Percentiles rank a stretch among this genome's conserved stretches.
These are phyloP conservation scores for Decorospora gaudefroyi DNA, from an alignment of 2,329 filamentous ascomycete species.

Conservation along the genomic window DNA sequence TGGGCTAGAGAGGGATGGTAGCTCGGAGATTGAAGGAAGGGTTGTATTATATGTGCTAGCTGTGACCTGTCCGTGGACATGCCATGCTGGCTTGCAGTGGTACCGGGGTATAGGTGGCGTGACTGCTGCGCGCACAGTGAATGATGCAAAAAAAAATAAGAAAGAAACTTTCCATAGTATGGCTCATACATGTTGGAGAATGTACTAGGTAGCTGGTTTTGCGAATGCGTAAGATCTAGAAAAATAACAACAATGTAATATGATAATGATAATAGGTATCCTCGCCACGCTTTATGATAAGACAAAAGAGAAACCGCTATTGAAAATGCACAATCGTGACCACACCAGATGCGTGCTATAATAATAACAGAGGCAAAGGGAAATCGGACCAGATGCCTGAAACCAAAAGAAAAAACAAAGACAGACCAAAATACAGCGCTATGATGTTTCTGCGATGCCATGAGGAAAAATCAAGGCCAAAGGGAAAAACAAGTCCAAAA, in stretches of 20 bases:
- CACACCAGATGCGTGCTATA: slow-evolving; percentile 31
- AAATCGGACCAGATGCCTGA: slow-evolving; percentile 1
- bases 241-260: slow-evolving; percentile 19
- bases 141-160: slow-evolving; percentile 16
- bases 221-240: slow-evolving; percentile 8
- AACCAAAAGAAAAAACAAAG: slow-evolving; percentile 14
- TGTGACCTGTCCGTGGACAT: too few relatives aligned
- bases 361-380: slow-evolving; percentile 23
- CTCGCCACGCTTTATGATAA: slow-evolving; percentile 31
- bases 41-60: slow-evolving; percentile 5
- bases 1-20: slow-evolving; percentile 22
- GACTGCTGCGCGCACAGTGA: slow-evolving; percentile 22
- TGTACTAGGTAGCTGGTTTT: slow-evolving; percentile 1
- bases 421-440: slow-evolving; percentile 28
- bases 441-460: slow-evolving; percentile 31
- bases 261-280: slow-evolving; percentile 23
- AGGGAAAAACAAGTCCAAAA: slow-evolving; percentile 26
- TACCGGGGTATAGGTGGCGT: slow-evolving; percentile 18
- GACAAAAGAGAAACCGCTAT: slow-evolving; percentile 20
- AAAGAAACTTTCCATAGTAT: slow-evolving; percentile 18
- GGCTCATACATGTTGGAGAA: slow-evolving; percentile 15
- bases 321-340: slow-evolving; percentile 33
- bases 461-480: slow-evolving; percentile 25
- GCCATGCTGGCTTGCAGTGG: slow-evolving; percentile 16
- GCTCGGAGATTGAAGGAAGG: slow-evolving; percentile 19